Evolutionary conservation across 768 basidiomycete genomes (phyloP), one percentile per base, ranked within the genome.

Genomic region (Naganishia kalamii): DNA sequence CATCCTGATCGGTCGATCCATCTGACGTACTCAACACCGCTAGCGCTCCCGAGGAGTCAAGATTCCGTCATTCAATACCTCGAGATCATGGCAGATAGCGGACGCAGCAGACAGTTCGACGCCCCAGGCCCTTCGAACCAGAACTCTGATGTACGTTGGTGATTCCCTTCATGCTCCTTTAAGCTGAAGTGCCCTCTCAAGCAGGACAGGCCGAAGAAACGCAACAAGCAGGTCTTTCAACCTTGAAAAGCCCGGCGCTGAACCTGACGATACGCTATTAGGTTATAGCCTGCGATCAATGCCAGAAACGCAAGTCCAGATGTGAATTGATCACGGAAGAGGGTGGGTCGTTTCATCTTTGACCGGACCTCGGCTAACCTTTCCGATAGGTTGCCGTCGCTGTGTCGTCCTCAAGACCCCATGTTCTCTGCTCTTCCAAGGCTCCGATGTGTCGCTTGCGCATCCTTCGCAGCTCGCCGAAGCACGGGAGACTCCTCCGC

Each of bases 291-390:
- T 51, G 50, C 27, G 50, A 51, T n/a, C 50, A 51, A 32, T 51
- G 50, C 32, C 50, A 51, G 29, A 51, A 51, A 30, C 25, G 50
- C 13, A 51, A 51, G 30, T 51, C 50, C 8, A 51, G 50, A 51
- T 51, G 50, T 30, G 50, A 51, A 51, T 51, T 51, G 50, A 30
- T 51, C 7, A 51, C 50, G 11, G 50, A 51, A 32, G 7, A 51
- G 10, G 50, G 50, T 51, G 30, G 25, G 27, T 32, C 50, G 10
- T n/a, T 30, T 51, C 29, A 29, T 7, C 29, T 33, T 5, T 8
- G 11, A 30, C 19, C 50, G 8, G 6, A 19, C 50, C 19, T 12
- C 29, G 25, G 29, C 17, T 33, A 19, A 8, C 15, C 25, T 30
- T 2, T 27, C 29, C 23, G 23, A 4, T 27, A 51, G 50, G 50